phyloP scores from a whole-genome alignment of 805 yeast species.

The Sungouiozyma ichnusensis region DNA sequence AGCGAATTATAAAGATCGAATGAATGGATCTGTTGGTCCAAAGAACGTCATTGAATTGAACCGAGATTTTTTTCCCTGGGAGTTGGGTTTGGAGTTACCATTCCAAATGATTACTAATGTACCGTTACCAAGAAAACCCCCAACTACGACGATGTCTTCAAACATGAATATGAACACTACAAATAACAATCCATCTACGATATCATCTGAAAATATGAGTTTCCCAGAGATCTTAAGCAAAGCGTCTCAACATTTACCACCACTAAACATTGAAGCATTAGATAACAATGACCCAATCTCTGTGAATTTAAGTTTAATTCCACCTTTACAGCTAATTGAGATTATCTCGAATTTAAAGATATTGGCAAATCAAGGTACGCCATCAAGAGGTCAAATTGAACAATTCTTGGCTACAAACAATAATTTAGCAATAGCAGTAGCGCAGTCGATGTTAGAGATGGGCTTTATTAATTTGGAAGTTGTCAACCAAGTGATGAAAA shows the following conservation, averaged over 20 bases:
- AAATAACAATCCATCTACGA: conserved; percentile 1
- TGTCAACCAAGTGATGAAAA: conserved; percentile 42
- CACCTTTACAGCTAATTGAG: conserved; percentile 64
- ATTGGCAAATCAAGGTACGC: conserved; percentile 40
- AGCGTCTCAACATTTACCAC: conserved; percentile 50
- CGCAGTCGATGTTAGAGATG: conserved; percentile 68
- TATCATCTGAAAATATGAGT: conserved; percentile 11
- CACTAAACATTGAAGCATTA: conserved; percentile 36
- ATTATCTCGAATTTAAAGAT: conserved; percentile 56
- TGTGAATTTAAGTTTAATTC: conserved; percentile 48
- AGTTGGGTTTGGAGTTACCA: conserved; percentile 22
- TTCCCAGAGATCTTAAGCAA: conserved; percentile 40
- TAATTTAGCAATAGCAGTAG: conserved; percentile 52
- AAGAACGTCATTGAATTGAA: conserved; percentile 8
- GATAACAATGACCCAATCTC: conserved; percentile 44
- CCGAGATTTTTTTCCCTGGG: conserved; percentile 28
- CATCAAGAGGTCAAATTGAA: conserved; percentile 37
- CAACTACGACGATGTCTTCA: conserved; percentile 2
- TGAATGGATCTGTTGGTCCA: neutral
- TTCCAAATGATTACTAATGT: conserved; percentile 28
- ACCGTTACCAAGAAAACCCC: conserved; percentile 26
- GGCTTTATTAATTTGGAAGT: conserved; percentile 63
- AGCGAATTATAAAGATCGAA: conserved; percentile 10
- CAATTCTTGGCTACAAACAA: conserved; percentile 43
- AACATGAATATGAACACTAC: neutral